Conservation (phyloP, 2,329 filamentous ascomycete genomes). For the Trichoderma koningii region DNA sequence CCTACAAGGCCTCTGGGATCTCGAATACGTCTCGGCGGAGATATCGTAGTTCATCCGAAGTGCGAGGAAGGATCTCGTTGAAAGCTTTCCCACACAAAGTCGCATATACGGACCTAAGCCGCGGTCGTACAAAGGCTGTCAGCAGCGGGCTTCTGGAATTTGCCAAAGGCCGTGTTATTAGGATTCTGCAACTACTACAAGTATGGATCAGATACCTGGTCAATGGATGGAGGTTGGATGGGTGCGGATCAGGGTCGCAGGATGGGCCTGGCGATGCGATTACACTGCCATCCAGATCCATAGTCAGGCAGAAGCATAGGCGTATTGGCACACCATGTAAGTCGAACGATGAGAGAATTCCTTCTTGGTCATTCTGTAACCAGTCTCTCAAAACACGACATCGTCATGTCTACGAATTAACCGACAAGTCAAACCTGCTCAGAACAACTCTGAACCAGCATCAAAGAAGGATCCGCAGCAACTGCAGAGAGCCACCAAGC, state of each 20-base stretch:
- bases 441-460: no score
- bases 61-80: neutral
- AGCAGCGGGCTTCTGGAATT: neutral
- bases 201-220: no score
- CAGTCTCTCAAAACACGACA: neutral
- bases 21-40: neutral
- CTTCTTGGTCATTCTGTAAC: no score
- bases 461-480: neutral
- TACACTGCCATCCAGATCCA: slow-evolving; percentile 23
- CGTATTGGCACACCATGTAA: neutral
- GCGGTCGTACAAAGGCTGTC: neutral
- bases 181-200: no score
- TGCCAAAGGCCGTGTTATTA: no score
- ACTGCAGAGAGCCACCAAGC: neutral
- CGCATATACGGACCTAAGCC: no score
- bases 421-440: no score
- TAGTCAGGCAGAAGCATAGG: neutral
- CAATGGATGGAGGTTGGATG: no score
- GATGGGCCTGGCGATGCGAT: slow-evolving; percentile 27
- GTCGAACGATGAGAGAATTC: no score
- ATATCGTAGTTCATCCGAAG: slow-evolving; percentile 7
- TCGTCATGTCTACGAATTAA: no score
- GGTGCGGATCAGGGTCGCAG: slow-evolving; percentile 16
- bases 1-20: slow-evolving; percentile 12
- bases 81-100: no score